Conservation (phyloP, 1,284 basidiomycete genomes). For the Sporisorium exsertum region DNA sequence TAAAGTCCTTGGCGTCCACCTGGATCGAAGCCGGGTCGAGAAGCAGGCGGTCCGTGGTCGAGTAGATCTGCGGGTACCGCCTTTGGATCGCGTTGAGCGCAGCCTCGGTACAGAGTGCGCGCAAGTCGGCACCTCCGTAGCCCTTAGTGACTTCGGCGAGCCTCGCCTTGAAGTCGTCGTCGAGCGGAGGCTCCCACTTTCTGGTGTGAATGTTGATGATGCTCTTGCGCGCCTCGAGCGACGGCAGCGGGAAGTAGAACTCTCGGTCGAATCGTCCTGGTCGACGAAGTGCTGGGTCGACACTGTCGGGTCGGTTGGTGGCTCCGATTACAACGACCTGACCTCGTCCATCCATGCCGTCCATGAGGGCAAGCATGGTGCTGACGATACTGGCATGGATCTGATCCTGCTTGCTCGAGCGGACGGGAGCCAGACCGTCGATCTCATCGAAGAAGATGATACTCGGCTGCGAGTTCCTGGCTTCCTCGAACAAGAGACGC, state of each 20-base stretch:
- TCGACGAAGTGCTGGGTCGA: slow-evolving; percentile 92
- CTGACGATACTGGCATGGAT: slow-evolving; percentile 98
- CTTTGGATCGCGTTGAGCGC: slow-evolving; percentile 96
- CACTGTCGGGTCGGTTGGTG: slow-evolving; percentile 95
- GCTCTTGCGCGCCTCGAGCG: slow-evolving; percentile 83
- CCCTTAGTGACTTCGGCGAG: slow-evolving; percentile 93
- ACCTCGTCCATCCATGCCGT: slow-evolving; percentile 96
- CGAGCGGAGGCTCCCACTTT: slow-evolving; percentile 88
- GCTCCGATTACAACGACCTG: slow-evolving; percentile 99
- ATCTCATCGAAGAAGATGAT: slow-evolving; percentile 99
- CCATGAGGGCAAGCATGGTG: slow-evolving; percentile 96
- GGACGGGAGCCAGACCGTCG: slow-evolving; percentile 95
- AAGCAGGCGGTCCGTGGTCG: slow-evolving; percentile 85
- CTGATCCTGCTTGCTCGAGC: slow-evolving; percentile 98
- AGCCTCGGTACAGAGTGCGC: slow-evolving; percentile 82
- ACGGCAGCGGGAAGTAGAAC: slow-evolving; percentile 96
- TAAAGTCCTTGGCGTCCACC: slow-evolving; percentile 91
- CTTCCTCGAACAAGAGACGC: slow-evolving; percentile 95
- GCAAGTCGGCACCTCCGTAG: slow-evolving; percentile 95
- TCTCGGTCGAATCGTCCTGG: slow-evolving; percentile 98
- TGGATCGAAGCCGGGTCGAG: slow-evolving; percentile 87
- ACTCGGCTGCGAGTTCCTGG: slow-evolving; percentile 88
- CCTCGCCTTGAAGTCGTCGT: slow-evolving; percentile 76
- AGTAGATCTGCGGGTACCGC: slow-evolving; percentile 96
- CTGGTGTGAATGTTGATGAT: slow-evolving; percentile 92